Evolutionary conservation across 23 red algal genomes (phyloP), one percentile per base, ranked within the genome.

Genomic region (Chondrus crispus): DNA sequence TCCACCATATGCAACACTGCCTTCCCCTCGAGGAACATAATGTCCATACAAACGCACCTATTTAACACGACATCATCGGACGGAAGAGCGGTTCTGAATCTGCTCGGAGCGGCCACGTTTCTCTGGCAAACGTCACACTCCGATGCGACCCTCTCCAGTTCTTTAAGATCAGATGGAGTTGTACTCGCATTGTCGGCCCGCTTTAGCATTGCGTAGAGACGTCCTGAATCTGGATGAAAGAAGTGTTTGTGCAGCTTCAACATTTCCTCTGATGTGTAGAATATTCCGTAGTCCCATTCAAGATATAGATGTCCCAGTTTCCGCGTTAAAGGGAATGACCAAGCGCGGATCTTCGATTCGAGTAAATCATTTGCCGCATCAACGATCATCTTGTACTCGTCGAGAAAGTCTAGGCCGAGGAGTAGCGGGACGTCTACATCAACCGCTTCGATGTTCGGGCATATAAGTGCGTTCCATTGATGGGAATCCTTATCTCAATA

Each of bases 291-390:
- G 46, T 57, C 20, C 80, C 52, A 84, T 39, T 35, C 80, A 32
- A 84, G 26, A 46, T 68, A 84, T 33, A 84, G 48, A 37, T 84
- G 80, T 40, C 80, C 80, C 24, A n/a, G 24, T 47, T 84, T 84
- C 24, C 80, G 51, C 24, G 1, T 55, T 62, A 84, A 63, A 22
- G 1, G 51, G 26, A 66, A 26, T 36, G 40, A n/a, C 1, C 20
- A 62, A 47, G 24, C 29, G 10, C 80, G 24, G 0, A 64, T 37
- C 32, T 71, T 0, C 1, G 51, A 55, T 55, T 22, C 32, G 51
- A 84, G 55, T 30, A 62, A 30, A 37, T 71, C 39, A 30, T 68
- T 12, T 11, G 55, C 80, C 1, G 43, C n/a, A 37, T 77, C 2
- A 77, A 77, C 43, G 71, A 20, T 77, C 38, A 48, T 48, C 44